Conservation (phyloP, 306 rosid species). For the Castanea mollissima region DNA sequence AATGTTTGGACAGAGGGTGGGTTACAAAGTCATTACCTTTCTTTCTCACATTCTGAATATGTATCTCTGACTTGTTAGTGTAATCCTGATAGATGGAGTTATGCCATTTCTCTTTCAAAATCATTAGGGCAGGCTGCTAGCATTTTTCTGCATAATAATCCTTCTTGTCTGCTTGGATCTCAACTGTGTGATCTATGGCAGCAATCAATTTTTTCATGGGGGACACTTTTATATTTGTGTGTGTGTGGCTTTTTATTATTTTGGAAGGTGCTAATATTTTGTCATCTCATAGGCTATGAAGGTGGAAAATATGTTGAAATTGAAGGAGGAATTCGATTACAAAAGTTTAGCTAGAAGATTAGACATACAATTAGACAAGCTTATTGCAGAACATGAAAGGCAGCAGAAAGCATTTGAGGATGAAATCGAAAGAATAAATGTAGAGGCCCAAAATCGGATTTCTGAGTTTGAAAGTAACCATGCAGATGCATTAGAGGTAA, state of each 20-base stretch:
- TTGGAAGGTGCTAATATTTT: slow-evolving; percentile 31
- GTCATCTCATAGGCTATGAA: slow-evolving; percentile 81
- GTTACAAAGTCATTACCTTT: slow-evolving; percentile 28
- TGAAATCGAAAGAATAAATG: slow-evolving; percentile 72
- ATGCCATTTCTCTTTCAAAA: background rate
- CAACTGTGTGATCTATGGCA: slow-evolving; percentile 2
- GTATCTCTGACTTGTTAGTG: slow-evolving; percentile 2
- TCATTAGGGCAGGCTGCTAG: background rate
- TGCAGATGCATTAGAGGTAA: slow-evolving; percentile 74
- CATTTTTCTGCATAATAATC: slow-evolving; percentile 7
- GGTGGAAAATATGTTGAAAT: slow-evolving; percentile 95
- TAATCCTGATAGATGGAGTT: background rate
- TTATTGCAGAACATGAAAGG: slow-evolving; percentile 94
- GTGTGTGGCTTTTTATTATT: background rate
- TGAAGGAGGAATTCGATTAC: slow-evolving; percentile 97
- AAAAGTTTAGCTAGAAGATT: slow-evolving; percentile 90
- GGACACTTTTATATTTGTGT: background rate
- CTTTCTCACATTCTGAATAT: slow-evolving; percentile 13
- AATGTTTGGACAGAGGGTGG: slow-evolving; percentile 97
- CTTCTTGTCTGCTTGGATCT: slow-evolving; percentile 13
- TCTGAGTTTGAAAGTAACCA: slow-evolving; percentile 80
- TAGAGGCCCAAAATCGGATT: slow-evolving; percentile 62
- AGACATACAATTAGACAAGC: slow-evolving; percentile 87
- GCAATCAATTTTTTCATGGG: slow-evolving; percentile 5
- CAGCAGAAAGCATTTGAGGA: slow-evolving; percentile 90